Conservation (phyloP, 768 basidiomycete genomes). For the Termitomyces sp. region DNA sequence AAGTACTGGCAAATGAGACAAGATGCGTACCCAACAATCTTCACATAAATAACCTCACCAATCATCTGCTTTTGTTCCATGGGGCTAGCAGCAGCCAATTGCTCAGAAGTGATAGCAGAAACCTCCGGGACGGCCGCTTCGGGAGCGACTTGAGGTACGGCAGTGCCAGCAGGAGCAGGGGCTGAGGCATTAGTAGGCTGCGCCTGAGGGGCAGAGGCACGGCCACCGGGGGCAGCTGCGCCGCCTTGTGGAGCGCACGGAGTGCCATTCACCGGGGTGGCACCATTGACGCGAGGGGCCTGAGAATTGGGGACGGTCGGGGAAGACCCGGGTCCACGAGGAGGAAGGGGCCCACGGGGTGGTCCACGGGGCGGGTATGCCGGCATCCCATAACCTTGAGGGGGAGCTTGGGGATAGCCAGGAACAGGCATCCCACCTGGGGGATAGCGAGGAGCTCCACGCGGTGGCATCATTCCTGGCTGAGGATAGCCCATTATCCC, state of each 20-base stretch:
- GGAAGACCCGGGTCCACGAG: slow-evolving; percentile 66
- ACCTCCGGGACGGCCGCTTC: slow-evolving; percentile 36
- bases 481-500: slow-evolving; percentile 78
- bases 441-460: slow-evolving; percentile 41
- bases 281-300: slow-evolving; percentile 60
- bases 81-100: slow-evolving; percentile 54
- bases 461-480: slow-evolving; percentile 83
- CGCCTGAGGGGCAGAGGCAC: slow-evolving; percentile 35
- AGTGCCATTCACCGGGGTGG: slow-evolving; percentile 50
- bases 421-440: slow-evolving; percentile 59
- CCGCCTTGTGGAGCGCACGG: slow-evolving; percentile 31
- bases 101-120: slow-evolving; percentile 40
- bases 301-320: slow-evolving; percentile 59
- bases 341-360: slow-evolving; percentile 51
- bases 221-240: slow-evolving; percentile 38
- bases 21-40: slow-evolving; percentile 66
- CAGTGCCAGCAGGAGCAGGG: slow-evolving; percentile 30
- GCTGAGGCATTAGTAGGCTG: slow-evolving; percentile 35
- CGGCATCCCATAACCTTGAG: slow-evolving; percentile 68
- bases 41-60: slow-evolving; percentile 94
- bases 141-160: slow-evolving; percentile 28
- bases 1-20: slow-evolving; percentile 5
- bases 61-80: slow-evolving; percentile 99
- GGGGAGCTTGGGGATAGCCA: slow-evolving; percentile 65
- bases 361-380: slow-evolving; percentile 57